phyloP scores from a whole-genome alignment of 805 yeast genomes.

The Schwanniomyces sp. region DNA sequence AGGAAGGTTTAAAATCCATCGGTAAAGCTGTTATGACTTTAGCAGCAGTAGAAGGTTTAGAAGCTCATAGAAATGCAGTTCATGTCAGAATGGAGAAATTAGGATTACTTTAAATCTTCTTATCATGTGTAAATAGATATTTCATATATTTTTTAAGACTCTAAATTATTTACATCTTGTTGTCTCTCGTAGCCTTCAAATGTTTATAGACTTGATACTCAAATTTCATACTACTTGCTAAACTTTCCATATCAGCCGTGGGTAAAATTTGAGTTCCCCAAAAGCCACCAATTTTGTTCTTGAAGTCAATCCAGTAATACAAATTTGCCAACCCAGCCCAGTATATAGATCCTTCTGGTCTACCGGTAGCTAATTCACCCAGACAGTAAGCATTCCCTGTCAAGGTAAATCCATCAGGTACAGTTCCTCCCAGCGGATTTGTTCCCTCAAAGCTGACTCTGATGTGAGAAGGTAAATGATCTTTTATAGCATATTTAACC shows the following conservation, averaged over 20 bases:
- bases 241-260: slow-evolving; percentile 21
- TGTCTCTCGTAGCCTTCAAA: slow-evolving; percentile 7
- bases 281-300: slow-evolving; percentile 37
- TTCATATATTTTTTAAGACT: background rate
- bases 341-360: slow-evolving; percentile 33
- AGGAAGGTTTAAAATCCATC: slow-evolving; percentile 79
- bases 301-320: slow-evolving; percentile 39
- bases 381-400: slow-evolving; percentile 32
- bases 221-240: slow-evolving; percentile 18
- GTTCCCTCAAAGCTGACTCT: slow-evolving; percentile 9
- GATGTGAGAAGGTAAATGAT: slow-evolving; percentile 32
- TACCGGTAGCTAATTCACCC: slow-evolving; percentile 28
- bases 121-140: background rate
- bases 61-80: slow-evolving; percentile 96
- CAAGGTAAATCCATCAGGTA: slow-evolving; percentile 32
- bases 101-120: slow-evolving; percentile 44
- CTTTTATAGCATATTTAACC: slow-evolving; percentile 28
- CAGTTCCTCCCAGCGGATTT: slow-evolving; percentile 2
- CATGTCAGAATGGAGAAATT: slow-evolving; percentile 88
- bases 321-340: slow-evolving; percentile 44
- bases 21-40: slow-evolving; percentile 97
- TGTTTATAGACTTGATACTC: slow-evolving; percentile 26
- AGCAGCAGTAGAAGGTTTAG: slow-evolving; percentile 95
- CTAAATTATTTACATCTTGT: background rate
- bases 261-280: slow-evolving; percentile 42